phyloP scores from a whole-genome alignment of 2,329 filamentous ascomycete species.

The Hymenoscyphus fructigenus region DNA sequence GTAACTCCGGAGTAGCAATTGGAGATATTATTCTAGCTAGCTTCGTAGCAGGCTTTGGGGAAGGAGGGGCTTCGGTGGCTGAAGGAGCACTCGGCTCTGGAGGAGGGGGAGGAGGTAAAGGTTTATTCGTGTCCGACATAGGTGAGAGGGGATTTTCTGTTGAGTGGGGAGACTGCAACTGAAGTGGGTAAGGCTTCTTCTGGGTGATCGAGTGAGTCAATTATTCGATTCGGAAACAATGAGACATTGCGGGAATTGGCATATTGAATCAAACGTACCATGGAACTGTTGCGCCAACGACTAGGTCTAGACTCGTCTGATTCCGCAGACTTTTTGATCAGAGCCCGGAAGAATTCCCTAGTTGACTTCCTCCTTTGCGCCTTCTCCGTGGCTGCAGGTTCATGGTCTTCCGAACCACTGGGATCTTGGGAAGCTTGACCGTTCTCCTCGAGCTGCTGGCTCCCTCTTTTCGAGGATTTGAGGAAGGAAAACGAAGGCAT shows the following conservation, averaged over 20 bases:
- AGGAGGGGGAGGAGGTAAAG: slow-evolving; percentile 54
- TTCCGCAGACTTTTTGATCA: slow-evolving; percentile 32
- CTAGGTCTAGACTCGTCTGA: slow-evolving; percentile 20
- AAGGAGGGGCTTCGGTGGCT: slow-evolving; percentile 40
- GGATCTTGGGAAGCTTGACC: slow-evolving; percentile 15
- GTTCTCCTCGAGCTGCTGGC: slow-evolving; percentile 20
- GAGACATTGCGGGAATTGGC: background rate
- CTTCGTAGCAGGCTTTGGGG: slow-evolving; percentile 19
- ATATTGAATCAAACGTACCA: slow-evolving; percentile 17
- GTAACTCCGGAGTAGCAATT: slow-evolving; percentile 58
- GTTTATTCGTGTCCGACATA: slow-evolving; percentile 52
- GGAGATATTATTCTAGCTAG: slow-evolving; percentile 59
- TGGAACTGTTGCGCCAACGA: slow-evolving; percentile 22
- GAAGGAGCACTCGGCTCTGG: slow-evolving; percentile 39
- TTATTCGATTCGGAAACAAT: background rate
- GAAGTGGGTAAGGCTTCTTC: slow-evolving; percentile 11
- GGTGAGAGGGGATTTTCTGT: slow-evolving; percentile 19
- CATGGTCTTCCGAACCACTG: slow-evolving; percentile 3
- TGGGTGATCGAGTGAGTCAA: slow-evolving; percentile 9
- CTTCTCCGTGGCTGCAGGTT: slow-evolving; percentile 27
- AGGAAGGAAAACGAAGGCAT: slow-evolving; percentile 27
- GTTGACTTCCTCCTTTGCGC: slow-evolving; percentile 34
- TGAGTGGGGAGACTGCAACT: slow-evolving; percentile 15
- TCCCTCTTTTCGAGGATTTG: slow-evolving; percentile 14
- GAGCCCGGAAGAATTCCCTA: slow-evolving; percentile 36